Evolutionary conservation across 306 rosid species (phyloP).

Genomic region (Malus sylvestris): DNA sequence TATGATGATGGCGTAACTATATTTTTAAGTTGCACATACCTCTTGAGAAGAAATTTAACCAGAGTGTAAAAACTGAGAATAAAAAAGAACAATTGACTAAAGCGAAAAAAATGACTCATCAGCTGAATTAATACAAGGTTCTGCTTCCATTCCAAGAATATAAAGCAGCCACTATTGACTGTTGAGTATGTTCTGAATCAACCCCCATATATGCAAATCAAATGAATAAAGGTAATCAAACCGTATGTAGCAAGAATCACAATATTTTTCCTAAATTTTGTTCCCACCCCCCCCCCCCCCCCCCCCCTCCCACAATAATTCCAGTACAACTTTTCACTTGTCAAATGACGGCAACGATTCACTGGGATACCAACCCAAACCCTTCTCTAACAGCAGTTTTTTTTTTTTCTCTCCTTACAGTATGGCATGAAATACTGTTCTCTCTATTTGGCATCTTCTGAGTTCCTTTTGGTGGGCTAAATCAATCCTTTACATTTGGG

Average conservation of each 20-base stretch:
- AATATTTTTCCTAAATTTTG: neutral
- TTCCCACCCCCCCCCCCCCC: slow-evolving; percentile 28
- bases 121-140: neutral
- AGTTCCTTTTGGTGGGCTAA: slow-evolving; percentile 24
- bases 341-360: neutral
- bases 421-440: slow-evolving; percentile 23
- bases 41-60: neutral
- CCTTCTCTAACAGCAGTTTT: slow-evolving; percentile 6
- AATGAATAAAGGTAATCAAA: slow-evolving; percentile 15
- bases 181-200: neutral
- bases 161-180: neutral
- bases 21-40: no score
- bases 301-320: slow-evolving; percentile 40
- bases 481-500: slow-evolving; percentile 18
- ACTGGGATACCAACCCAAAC: slow-evolving; percentile 6
- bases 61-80: neutral
- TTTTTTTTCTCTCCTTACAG: slow-evolving; percentile 3
- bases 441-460: slow-evolving; percentile 26
- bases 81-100: neutral
- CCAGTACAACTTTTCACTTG: slow-evolving; percentile 9
- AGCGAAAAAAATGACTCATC: neutral
- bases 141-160: neutral
- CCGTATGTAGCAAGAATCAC: slow-evolving; percentile 19
- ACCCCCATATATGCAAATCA: neutral
- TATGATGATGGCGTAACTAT: no score